A percentile compares a stretch with the other conserved stretches of the same genome.
These are phyloP conservation scores for Catunica adiposa DNA, from an alignment of 2,329 filamentous ascomycete species.

Conservation along the genomic window DNA sequence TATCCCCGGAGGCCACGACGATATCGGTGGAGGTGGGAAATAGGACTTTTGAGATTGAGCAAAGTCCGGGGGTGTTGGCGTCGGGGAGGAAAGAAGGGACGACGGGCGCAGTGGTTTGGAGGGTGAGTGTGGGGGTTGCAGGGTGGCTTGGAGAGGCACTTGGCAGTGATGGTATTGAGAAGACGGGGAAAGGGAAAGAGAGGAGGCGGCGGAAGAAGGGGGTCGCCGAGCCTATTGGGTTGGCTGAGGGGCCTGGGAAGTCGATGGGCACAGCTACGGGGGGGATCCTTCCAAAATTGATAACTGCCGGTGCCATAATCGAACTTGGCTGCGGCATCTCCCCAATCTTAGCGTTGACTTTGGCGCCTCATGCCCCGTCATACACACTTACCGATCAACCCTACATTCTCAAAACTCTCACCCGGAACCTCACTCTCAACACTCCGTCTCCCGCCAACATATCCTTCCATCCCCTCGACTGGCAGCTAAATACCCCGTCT, in stretches of 20 bases:
- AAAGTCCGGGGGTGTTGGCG: constrained; percentile 67
- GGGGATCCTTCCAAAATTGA: too few relatives aligned
- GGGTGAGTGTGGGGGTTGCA: constrained; percentile 69
- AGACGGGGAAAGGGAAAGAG: not conserved
- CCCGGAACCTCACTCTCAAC: constrained; percentile 40
- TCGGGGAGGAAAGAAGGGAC: constrained; percentile 52
- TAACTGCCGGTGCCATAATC: constrained; percentile 38
- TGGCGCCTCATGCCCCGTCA: constrained; percentile 38
- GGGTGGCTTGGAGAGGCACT: constrained; percentile 51
- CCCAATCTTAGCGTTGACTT: constrained; percentile 54
- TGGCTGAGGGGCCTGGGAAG: not conserved
- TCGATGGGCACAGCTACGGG: too few relatives aligned
- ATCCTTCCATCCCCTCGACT: constrained; percentile 53
- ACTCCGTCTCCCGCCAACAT: constrained; percentile 22
- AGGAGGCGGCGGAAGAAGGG: not conserved
- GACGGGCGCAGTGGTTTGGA: constrained; percentile 64
- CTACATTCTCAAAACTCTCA: constrained; percentile 63
- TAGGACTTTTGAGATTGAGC: constrained; percentile 58
- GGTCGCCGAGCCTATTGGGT: not conserved
- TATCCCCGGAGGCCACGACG: constrained; percentile 50
- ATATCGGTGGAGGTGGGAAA: constrained; percentile 53
- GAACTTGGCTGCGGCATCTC: constrained; percentile 85
- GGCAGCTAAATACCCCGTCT: constrained; percentile 52
- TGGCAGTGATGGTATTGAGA: not conserved
- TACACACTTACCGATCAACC: constrained; percentile 79